These are phyloP conservation scores for Saturnispora hagleri DNA, from an alignment of 805 yeast species.

Conservation along the genomic window DNA sequence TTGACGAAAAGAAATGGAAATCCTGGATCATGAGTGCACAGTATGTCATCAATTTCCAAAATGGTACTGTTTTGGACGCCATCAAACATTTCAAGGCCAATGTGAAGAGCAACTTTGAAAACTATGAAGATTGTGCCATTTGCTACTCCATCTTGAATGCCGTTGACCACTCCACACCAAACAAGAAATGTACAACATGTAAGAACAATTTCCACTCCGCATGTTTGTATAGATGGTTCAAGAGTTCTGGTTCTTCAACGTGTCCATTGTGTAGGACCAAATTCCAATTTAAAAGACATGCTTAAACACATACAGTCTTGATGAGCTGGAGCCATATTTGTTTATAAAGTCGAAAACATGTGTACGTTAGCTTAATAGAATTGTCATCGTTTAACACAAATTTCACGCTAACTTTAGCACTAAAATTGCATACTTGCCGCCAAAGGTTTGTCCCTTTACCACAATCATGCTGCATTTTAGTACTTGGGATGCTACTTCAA, in stretches of 20 bases:
- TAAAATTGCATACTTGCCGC: no score
- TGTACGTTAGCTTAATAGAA: neutral
- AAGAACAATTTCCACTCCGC: slow-evolving; percentile 91
- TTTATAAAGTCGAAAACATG: no score
- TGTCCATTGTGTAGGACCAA: slow-evolving; percentile 84
- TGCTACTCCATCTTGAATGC: slow-evolving; percentile 85
- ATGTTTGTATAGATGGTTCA: slow-evolving; percentile 95
- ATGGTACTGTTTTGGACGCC: slow-evolving; percentile 62
- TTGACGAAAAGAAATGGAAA: slow-evolving; percentile 86
- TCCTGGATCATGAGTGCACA: slow-evolving; percentile 93
- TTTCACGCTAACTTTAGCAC: neutral
- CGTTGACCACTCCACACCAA: slow-evolving; percentile 83
- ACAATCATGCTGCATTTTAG: no score
- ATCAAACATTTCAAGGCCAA: slow-evolving; percentile 62
- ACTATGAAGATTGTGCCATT: slow-evolving; percentile 94
- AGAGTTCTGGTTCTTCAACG: slow-evolving; percentile 82
- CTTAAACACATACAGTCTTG: neutral
- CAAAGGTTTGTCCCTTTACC: no score
- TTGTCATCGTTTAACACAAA: neutral
- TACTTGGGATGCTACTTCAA: no score
- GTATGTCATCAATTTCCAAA: slow-evolving; percentile 64
- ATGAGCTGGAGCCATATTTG: no score
- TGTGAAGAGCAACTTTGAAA: slow-evolving; percentile 78
- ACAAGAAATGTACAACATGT: slow-evolving; percentile 83
- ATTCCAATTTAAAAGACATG: slow-evolving; percentile 26